Base-by-base conservation (phyloP, 1,284 basidiomycete species). In the Fomitopsis schrenkii region DNA sequence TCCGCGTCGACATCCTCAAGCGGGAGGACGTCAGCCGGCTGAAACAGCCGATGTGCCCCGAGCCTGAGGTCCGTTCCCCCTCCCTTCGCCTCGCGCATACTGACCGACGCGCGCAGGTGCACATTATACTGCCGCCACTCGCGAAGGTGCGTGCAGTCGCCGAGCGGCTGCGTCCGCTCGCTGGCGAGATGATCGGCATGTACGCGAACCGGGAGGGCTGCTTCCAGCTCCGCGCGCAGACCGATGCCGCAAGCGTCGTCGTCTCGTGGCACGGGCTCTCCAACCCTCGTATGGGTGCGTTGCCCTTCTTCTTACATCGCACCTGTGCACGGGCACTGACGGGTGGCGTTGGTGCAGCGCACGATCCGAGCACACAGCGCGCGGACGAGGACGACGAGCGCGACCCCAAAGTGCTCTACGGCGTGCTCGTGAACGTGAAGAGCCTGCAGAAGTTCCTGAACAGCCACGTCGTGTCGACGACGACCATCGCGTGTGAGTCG, bases 381-480 rank as follows among this genome's bases (percentile, higher is more conserved):
- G 62, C 62, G n/a, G 77, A 77, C 40, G 74, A 77, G 22, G 71
- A 71, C 19, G 73, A 74, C 38, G 69, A 68, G 35, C 71, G 71
- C n/a, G 74, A 79, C 35, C 80, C 80, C 3, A 77, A 83, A 15
- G 75, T 86, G 59, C 76, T 91, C 66, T 89, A 85, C 70, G 80
- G 81, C 6, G 88, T 92, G 2, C 80, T 87, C 6, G 81, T 95
- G 2, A 87, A 90, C 1, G 84, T 90, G 50, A 84, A 84, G 58
- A 91, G 90, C 62, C 87, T 95, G 69, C 79, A 90, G 65, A 94
- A 93, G 72, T 95, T 95, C 74, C 77, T 96, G 55, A 90, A 85
- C 61, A 90, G 90, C 62, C 89, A 95, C 72, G 83, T 90, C 55
- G 86, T 95, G n/a, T 93, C 91, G 2, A 90, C 88, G 0, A 88